Conservation (phyloP, 106 monocot genomes). For the Dioscorea alata region DNA sequence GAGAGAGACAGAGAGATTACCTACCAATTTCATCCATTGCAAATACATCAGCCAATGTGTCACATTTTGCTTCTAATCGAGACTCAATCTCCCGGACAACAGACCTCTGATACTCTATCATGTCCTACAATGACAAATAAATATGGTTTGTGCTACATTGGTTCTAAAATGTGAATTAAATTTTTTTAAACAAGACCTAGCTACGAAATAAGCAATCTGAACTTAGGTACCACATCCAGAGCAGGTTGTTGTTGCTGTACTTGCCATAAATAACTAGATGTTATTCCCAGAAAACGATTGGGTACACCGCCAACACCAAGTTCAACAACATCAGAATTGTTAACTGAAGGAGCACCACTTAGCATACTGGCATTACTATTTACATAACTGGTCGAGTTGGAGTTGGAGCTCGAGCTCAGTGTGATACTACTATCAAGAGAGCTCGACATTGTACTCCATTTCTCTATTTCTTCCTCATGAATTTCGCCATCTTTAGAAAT, state of each 20-base stretch:
- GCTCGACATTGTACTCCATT: slow-evolving; percentile 58
- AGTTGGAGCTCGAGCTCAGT: slow-evolving; percentile 51
- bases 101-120: slow-evolving; percentile 67
- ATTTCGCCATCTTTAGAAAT: slow-evolving; percentile 87
- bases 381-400: slow-evolving; percentile 43
- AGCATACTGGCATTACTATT: slow-evolving; percentile 36
- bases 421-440: slow-evolving; percentile 75
- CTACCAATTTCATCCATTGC: slow-evolving; percentile 65
- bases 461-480: slow-evolving; percentile 86
- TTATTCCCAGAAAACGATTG: slow-evolving; percentile 89
- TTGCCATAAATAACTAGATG: slow-evolving; percentile 65
- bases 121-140: slow-evolving; percentile 39
- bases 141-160: too few species aligned
- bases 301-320: slow-evolving; percentile 91
- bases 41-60: slow-evolving; percentile 66
- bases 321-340: slow-evolving; percentile 42
- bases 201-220: too few species aligned
- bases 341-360: slow-evolving; percentile 18
- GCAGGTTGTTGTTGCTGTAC: slow-evolving; percentile 61
- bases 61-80: slow-evolving; percentile 79
- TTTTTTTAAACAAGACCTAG: too few species aligned
- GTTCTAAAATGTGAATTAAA: too few species aligned
- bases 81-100: slow-evolving; percentile 77
- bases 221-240: slow-evolving; percentile 53
- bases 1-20: background rate